Conservation (phyloP, 805 yeast species). For the Candida sithepensis region DNA sequence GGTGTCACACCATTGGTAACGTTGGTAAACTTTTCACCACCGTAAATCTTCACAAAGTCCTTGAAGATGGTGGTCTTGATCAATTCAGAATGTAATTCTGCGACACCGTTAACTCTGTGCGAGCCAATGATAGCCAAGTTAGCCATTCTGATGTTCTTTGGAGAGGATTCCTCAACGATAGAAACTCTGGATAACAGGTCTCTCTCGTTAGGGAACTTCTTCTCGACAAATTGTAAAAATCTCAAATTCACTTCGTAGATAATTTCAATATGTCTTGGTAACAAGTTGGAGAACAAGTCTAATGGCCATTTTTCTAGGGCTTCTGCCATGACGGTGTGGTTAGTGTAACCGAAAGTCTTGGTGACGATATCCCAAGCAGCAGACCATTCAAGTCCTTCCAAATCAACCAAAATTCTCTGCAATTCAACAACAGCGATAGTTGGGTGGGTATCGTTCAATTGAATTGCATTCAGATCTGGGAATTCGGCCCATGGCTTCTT, state of each 20-base stretch:
- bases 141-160: slow-evolving; percentile 91
- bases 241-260: slow-evolving; percentile 79
- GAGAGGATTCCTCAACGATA: slow-evolving; percentile 74
- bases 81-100: slow-evolving; percentile 89
- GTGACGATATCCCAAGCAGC: slow-evolving; percentile 84
- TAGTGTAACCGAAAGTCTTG: slow-evolving; percentile 83
- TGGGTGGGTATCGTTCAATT: slow-evolving; percentile 93
- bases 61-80: slow-evolving; percentile 85
- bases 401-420: slow-evolving; percentile 79
- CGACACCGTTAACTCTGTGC: slow-evolving; percentile 93
- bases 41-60: slow-evolving; percentile 83
- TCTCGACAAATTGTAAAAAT: slow-evolving; percentile 75
- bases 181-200: slow-evolving; percentile 69
- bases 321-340: slow-evolving; percentile 93
- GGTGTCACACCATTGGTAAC: slow-evolving; percentile 96
- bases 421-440: slow-evolving; percentile 87
- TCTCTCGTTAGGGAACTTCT: slow-evolving; percentile 70
- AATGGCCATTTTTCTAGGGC: slow-evolving; percentile 97
- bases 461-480: slow-evolving; percentile 85
- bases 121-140: slow-evolving; percentile 87
- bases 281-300: slow-evolving; percentile 66
- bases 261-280: slow-evolving; percentile 90
- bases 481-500: slow-evolving; percentile 76
- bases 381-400: slow-evolving; percentile 78
- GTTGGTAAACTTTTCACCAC: slow-evolving; percentile 79